Evolutionary conservation across 169 alveolate species (phyloP).

Genomic region (Blepharisma undulans): DNA sequence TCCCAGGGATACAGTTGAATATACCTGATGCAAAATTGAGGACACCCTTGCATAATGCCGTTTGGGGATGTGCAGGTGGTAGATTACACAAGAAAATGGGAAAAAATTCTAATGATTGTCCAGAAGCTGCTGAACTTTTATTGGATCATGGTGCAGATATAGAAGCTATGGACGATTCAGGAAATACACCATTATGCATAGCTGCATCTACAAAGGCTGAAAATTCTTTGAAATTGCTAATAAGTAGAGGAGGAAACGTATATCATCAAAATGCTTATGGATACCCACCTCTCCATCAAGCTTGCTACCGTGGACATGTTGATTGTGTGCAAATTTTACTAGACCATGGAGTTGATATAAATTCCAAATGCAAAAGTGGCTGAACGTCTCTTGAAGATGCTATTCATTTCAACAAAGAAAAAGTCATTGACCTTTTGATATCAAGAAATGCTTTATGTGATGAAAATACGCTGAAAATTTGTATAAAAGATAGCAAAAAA

Average conservation of each 20-base stretch:
- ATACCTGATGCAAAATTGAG: slow-evolving; percentile 59
- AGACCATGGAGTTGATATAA: slow-evolving; percentile 31
- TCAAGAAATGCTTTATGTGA: too few species aligned
- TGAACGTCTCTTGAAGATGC: background rate
- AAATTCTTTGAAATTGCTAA: slow-evolving; percentile 46
- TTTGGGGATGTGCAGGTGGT: slow-evolving; percentile 77
- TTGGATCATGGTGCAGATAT: slow-evolving; percentile 60
- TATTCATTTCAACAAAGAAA: too few species aligned
- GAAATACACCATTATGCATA: slow-evolving; percentile 62
- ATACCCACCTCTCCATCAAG: slow-evolving; percentile 51
- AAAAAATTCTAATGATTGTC: slow-evolving; percentile 58
- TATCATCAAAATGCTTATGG: slow-evolving; percentile 51
- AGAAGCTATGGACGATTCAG: slow-evolving; percentile 50
- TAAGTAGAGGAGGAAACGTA: slow-evolving; percentile 53
- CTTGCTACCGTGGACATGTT: slow-evolving; percentile 47
- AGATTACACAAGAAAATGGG: slow-evolving; percentile 65
- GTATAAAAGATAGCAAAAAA: too few species aligned
- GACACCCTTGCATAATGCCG: slow-evolving; percentile 75
- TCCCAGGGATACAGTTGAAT: slow-evolving; percentile 36
- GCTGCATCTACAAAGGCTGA: slow-evolving; percentile 55
- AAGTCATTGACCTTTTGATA: too few species aligned
- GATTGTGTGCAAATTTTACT: slow-evolving; percentile 44
- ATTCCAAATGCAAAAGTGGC: background rate
- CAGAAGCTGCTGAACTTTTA: slow-evolving; percentile 62
- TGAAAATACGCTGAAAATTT: too few species aligned